Evolutionary conservation across 306 rosid genomes (phyloP).

Genomic region (Gastrolobium bilobum): DNA sequence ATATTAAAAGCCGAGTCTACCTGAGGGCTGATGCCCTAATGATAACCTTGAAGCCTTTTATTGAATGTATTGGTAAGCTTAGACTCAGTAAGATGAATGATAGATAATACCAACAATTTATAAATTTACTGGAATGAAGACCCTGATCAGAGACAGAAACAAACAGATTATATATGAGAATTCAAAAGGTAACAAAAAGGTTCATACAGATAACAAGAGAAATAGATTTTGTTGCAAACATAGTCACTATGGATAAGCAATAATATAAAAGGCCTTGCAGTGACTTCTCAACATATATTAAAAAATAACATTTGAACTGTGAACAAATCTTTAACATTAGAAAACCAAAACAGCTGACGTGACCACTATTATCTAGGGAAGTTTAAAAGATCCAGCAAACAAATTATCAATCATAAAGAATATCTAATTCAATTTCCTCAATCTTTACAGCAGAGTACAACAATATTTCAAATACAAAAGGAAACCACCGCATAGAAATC

Average conservation of each 20-base stretch:
- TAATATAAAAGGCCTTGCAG: background rate
- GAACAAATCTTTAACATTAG: background rate
- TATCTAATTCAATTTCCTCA: constrained; percentile 38
- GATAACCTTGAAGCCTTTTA: no score
- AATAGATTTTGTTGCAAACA: constrained; percentile 7
- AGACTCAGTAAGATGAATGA: no score
- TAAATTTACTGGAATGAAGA: no score
- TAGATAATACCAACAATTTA: no score
- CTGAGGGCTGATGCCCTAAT: no score
- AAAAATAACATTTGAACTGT: background rate
- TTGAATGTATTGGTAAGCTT: no score
- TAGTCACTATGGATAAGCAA: background rate
- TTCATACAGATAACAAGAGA: constrained; percentile 1
- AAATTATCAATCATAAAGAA: constrained; percentile 34
- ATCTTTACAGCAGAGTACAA: constrained; percentile 40
- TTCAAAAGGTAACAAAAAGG: background rate
- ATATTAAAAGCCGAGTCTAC: no score
- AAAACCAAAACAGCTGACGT: constrained; percentile 21
- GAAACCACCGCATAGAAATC: background rate
- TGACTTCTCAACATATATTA: background rate
- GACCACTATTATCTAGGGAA: background rate
- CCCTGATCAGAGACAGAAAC: background rate
- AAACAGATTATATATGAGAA: background rate
- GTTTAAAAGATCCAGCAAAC: constrained; percentile 11
- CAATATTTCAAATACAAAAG: constrained; percentile 27